Evolutionary conservation across 1,284 basidiomycete species (phyloP).

Genomic region (Hymenochaete sp.): DNA sequence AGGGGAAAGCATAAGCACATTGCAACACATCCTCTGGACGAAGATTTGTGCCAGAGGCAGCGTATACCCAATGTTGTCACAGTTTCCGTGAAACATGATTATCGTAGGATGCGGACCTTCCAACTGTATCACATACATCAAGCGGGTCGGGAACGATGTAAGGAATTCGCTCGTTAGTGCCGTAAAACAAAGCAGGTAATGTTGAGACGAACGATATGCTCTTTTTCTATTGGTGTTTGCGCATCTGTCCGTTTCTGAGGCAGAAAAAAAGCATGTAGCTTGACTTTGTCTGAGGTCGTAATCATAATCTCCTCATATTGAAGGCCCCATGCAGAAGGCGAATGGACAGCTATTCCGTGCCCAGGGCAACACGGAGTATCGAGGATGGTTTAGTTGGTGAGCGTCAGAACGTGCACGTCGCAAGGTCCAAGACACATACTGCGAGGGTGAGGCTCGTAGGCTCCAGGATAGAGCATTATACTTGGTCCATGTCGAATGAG

Average conservation of each 20-base stretch:
- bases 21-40: slow-evolving; percentile 33
- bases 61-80: slow-evolving; percentile 35
- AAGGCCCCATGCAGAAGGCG: slow-evolving; percentile 23
- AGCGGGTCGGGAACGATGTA: background rate
- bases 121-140: background rate
- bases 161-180: background rate
- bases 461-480: slow-evolving; percentile 17
- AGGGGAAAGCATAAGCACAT: slow-evolving; percentile 41
- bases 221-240: too few species aligned
- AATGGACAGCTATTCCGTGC: slow-evolving; percentile 7
- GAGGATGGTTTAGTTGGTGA: background rate
- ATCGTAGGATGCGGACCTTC: slow-evolving; percentile 32
- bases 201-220: background rate
- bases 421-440: slow-evolving; percentile 1
- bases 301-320: slow-evolving; percentile 39
- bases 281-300: slow-evolving; percentile 34
- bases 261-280: slow-evolving; percentile 40
- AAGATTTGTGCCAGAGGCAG: slow-evolving; percentile 47
- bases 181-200: background rate
- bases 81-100: slow-evolving; percentile 44
- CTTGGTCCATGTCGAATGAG: slow-evolving; percentile 17
- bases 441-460: slow-evolving; percentile 15
- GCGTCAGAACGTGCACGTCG: background rate
- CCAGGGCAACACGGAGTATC: background rate
- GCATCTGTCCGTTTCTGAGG: slow-evolving; percentile 21